Conservation (phyloP, 768 basidiomycete genomes). For the Mycena kentingensis region DNA sequence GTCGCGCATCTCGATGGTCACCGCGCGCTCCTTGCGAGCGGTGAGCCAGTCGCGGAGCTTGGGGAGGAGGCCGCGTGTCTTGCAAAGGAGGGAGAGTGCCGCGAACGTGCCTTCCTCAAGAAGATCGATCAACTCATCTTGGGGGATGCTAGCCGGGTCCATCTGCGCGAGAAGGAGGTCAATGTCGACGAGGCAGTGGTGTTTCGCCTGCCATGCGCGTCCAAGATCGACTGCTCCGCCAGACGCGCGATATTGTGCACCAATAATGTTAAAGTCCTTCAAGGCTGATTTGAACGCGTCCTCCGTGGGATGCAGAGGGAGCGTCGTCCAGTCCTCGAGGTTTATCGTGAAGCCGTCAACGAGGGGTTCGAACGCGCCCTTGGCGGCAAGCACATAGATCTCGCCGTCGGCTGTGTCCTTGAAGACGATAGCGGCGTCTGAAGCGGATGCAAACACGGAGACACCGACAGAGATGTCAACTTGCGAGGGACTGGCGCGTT, state of each 20-base stretch:
- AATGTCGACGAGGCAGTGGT: conserved; percentile 15
- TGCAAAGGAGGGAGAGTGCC: conserved; percentile 17
- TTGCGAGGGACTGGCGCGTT: no score
- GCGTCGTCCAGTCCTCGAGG: conserved; percentile 13
- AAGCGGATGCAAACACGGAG: conserved; percentile 20
- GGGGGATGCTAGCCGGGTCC: conserved; percentile 12
- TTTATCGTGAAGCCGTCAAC: conserved; percentile 13
- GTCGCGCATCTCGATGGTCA: conserved; percentile 16
- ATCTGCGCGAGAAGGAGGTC: conserved; percentile 17
- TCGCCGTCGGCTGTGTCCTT: conserved; percentile 6
- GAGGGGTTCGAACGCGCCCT: conserved; percentile 16
- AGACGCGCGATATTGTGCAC: conserved; percentile 5
- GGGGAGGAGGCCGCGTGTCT: conserved; percentile 15
- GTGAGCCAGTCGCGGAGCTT: conserved; percentile 16
- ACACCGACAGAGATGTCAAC: conserved; percentile 18
- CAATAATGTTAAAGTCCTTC: not conserved
- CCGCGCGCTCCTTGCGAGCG: conserved; percentile 17
- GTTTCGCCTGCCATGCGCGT: conserved; percentile 18
- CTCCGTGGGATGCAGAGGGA: conserved; percentile 14
- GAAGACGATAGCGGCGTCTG: conserved; percentile 19
- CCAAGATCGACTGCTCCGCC: conserved; percentile 14
- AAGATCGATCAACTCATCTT: conserved; percentile 17
- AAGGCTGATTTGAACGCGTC: not conserved
- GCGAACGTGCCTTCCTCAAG: conserved; percentile 19
- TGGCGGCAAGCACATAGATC: conserved; percentile 15